Conservation (phyloP, 768 basidiomycete genomes). For the Hygrocybe punicea region DNA sequence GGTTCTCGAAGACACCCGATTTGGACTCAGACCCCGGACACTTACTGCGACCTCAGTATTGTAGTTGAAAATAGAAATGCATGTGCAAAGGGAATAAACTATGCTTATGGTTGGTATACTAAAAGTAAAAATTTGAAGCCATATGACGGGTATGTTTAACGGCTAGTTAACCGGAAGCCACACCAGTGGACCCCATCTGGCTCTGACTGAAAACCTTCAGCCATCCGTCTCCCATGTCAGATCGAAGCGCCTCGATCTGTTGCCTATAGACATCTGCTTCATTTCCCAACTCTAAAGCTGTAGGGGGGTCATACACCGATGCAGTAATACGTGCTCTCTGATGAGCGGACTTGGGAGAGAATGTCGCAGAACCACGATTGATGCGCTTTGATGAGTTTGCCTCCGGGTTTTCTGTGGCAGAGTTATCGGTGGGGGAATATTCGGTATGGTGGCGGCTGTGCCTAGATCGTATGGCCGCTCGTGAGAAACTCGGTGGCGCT, state of each 20-base stretch:
- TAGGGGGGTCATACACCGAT: slow-evolving; percentile 59
- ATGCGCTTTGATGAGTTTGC: slow-evolving; percentile 9
- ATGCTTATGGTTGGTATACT: background rate
- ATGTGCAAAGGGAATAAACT: background rate
- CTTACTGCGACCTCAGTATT: no score
- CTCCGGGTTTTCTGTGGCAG: slow-evolving; percentile 16
- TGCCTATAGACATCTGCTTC: slow-evolving; percentile 50
- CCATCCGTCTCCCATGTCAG: slow-evolving; percentile 90
- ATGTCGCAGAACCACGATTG: slow-evolving; percentile 27
- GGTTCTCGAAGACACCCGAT: background rate
- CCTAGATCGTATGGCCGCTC: slow-evolving; percentile 27
- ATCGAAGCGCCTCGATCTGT: slow-evolving; percentile 75
- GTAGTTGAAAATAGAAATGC: background rate
- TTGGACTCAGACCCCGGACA: slow-evolving; percentile 1
- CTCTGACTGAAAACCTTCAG: slow-evolving; percentile 79
- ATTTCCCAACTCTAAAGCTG: slow-evolving; percentile 20
- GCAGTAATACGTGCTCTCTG: slow-evolving; percentile 56
- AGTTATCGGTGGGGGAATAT: slow-evolving; percentile 24
- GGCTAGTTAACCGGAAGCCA: background rate
- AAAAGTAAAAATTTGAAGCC: background rate
- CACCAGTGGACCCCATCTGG: slow-evolving; percentile 17
- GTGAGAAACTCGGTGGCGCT: background rate
- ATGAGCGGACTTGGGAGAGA: slow-evolving; percentile 40
- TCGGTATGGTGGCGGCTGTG: slow-evolving; percentile 55
- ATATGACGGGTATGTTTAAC: background rate